Evolutionary conservation across 2,329 filamentous ascomycete species (phyloP).

Genomic region (Aspergillus japonicus): DNA sequence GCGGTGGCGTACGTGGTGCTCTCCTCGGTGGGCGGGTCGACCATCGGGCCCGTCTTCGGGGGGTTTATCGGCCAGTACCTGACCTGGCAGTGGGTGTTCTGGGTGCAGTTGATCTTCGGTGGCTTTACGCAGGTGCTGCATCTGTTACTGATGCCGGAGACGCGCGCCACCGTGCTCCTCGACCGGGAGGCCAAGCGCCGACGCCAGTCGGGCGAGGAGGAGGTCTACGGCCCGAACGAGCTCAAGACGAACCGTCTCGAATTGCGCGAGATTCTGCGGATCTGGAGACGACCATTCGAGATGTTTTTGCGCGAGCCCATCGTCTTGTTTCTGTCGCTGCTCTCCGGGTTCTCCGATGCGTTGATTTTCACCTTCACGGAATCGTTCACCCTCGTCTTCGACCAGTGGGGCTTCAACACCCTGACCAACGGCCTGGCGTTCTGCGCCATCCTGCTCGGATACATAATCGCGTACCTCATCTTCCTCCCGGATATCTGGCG

Average conservation of each 20-base stretch:
- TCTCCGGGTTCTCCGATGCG: constrained; percentile 64
- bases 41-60: constrained; percentile 75
- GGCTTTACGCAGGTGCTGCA: constrained; percentile 67
- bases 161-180: constrained; percentile 72
- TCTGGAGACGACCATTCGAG: constrained; percentile 61
- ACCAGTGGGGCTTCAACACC: constrained; percentile 58
- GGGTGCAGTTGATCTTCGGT: constrained; percentile 84
- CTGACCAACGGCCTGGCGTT: constrained; percentile 53
- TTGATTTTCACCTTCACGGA: constrained; percentile 68
- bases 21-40: constrained; percentile 74
- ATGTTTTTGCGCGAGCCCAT: constrained; percentile 68
- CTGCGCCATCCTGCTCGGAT: constrained; percentile 58
- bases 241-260: constrained; percentile 58
- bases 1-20: constrained; percentile 76
- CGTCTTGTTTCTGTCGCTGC: constrained; percentile 59
- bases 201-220: constrained; percentile 59
- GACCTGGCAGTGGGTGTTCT: constrained; percentile 74
- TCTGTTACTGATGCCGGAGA: constrained; percentile 71
- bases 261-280: constrained; percentile 54
- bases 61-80: constrained; percentile 70
- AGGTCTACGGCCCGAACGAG: constrained; percentile 72
- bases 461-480: constrained; percentile 57
- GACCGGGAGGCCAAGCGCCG: constrained; percentile 74
- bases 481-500: constrained; percentile 57
- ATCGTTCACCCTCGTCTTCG: constrained; percentile 59